Evolutionary conservation across 2,329 filamentous ascomycete genomes (phyloP), one percentile per base, ranked within the genome.

Genomic region (Paecilomyces sp.): DNA sequence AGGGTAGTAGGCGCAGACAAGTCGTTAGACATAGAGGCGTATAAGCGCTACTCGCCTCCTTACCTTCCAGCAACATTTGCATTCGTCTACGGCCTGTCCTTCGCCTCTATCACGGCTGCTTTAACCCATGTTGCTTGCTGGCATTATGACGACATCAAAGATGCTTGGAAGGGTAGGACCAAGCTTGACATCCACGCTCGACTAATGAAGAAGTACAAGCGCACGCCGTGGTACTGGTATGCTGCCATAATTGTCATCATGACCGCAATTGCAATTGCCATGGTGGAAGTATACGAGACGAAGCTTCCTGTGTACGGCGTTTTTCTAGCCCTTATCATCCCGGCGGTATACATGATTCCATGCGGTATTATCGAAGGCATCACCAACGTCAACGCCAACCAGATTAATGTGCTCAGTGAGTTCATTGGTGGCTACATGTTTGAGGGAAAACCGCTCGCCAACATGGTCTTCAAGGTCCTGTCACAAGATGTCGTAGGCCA

Each of bases 1-100:
- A 78, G 76, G 33, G 85, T 88, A 54, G 75, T 88, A 4, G 81
- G 81, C 57, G 28, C 66, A 1, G 70, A 76, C 22, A 77, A 85
- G 62, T 75, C 80, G 13, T 82, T 88, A 58, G 83, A 88, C 69
- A 79, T 82, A 64, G 80, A 77, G 1, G 82, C 81, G 15, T 88
- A 88, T 70, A 76, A 79, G 62, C 76, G 76, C n/a, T 88, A 88
- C 70, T 88, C 85, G 11, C 86, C 86, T 1, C 76, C 87, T 0
- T 88, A 82, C 65, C 75, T 88, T 12, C 79, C 83, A 0, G 79
- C 85, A 0, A 86, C 87, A 59, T 88, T 77, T 57, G 72, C 73
- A 5, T 68, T 78, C 55, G 68, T 68, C 13, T 79, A 89, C 64
- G 86, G 85, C 1, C 73, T 88, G 9, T 83, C 83, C 0, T 88